Percentiles rank a stretch among this genome's conserved stretches.
phyloP scores from a whole-genome alignment of 257 asterid species.

The Rauvolfia tetraphylla region DNA sequence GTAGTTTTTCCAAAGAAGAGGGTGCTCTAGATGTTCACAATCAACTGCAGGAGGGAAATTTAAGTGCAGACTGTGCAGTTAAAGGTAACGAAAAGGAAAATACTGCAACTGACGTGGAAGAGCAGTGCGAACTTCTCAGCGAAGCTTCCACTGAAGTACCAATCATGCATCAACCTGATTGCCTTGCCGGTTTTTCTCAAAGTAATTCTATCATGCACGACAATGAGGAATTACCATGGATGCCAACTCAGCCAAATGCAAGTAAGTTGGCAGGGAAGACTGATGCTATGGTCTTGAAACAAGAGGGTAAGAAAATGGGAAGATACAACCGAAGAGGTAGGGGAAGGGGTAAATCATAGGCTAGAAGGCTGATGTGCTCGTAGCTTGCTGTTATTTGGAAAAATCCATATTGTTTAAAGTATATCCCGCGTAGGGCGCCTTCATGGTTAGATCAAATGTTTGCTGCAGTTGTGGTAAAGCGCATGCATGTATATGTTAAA shows the following conservation, averaged over 20 bases:
- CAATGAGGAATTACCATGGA: slow-evolving; percentile 35
- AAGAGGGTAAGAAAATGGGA: slow-evolving; percentile 31
- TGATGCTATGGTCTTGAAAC: slow-evolving; percentile 23
- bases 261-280: slow-evolving; percentile 14
- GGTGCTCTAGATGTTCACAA: slow-evolving; percentile 18
- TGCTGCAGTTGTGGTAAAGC: background rate
- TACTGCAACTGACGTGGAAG: slow-evolving; percentile 22
- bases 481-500: too few species aligned
- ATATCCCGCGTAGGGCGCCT: background rate
- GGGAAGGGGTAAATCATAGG: slow-evolving; percentile 40
- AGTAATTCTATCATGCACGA: slow-evolving; percentile 26
- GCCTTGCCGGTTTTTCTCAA: slow-evolving; percentile 28
- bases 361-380: background rate
- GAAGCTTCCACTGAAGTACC: slow-evolving; percentile 61
- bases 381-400: background rate
- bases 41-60: slow-evolving; percentile 21
- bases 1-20: slow-evolving; percentile 41
- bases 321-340: slow-evolving; percentile 35
- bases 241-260: slow-evolving; percentile 24
- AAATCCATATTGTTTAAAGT: background rate
- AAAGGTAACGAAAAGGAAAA: slow-evolving; percentile 13
- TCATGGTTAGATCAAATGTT: background rate
- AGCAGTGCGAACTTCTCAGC: slow-evolving; percentile 36
- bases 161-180: slow-evolving; percentile 32
- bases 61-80: background rate